Evolutionary conservation across 140 eudicot genomes (phyloP), one percentile per base, ranked within the genome.

Genomic region (Senecio squalidus): DNA sequence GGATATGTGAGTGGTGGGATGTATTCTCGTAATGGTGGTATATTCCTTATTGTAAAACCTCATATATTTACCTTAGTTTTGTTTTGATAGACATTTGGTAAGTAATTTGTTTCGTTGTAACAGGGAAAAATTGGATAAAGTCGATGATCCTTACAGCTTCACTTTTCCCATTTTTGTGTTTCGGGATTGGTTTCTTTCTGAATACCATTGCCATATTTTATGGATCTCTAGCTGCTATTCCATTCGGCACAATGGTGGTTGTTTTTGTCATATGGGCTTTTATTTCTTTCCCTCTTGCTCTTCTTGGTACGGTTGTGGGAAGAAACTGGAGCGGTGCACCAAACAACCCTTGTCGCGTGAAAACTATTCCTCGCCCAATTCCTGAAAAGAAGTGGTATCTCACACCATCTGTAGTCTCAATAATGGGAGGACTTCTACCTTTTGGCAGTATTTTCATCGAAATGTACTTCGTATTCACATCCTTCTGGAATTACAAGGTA

Each of bases 401-500:
- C 34, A 88, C 96, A 2, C 94, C 96, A 22, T 76, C 85, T 18
- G 81, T 88, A 18, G 82, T 88, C 44, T 76, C 96, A 47, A 48
- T 88, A 48, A 88, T 88, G 90, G 96, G 96, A 44, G 94, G 96
- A 8, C 58, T 88, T 56, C 77, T 88, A 31, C 96, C 94, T 53
- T 88, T 88, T 50, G 96, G 96, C 40, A 84, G 94, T 64, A 88
- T 84, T 23, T 88, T 88, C 46, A 88, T 88, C 34, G 94, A 88
- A 66, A 88, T 84, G 96, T 88, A 88, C 68, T 88, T 88, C 62
- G 96, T 88, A 48, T 88, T 88, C 83, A 88, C 96, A 18, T 88
- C 96, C 49, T 84, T 88, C 70, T 88, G 94, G 96, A 88, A 88
- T 72, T 88, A 88, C 89, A 88, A 88, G 96, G 96, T 88, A 81